Percentiles rank a stretch among this genome's conserved stretches.
Evolutionary conservation across 2,329 filamentous ascomycete genomes (phyloP).

Genomic region (Westerdykella aurantiaca): DNA sequence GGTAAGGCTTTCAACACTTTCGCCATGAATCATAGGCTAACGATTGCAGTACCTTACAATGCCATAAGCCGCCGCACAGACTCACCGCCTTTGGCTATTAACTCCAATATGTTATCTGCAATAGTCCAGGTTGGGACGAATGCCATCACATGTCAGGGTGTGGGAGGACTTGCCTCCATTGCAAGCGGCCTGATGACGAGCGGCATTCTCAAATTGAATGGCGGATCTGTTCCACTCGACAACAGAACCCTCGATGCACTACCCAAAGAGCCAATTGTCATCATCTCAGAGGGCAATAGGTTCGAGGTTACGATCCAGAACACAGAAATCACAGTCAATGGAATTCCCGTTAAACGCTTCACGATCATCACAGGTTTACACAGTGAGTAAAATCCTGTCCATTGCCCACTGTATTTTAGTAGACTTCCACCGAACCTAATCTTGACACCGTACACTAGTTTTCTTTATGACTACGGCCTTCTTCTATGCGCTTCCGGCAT

Average conservation of each 20-base stretch:
- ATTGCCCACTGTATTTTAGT: no score
- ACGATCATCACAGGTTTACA: no score
- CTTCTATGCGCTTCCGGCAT: constrained; percentile 21
- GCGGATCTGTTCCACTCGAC: constrained; percentile 10
- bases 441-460: no score
- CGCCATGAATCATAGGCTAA: neutral
- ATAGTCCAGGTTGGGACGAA: constrained; percentile 15
- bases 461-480: constrained; percentile 21
- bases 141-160: constrained; percentile 20
- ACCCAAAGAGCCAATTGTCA: constrained; percentile 8
- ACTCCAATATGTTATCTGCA: constrained; percentile 13
- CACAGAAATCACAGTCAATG: no score
- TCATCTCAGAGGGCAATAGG: no score
- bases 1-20: constrained; percentile 8
- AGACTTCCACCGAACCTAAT: no score
- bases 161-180: constrained; percentile 21
- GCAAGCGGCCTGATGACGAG: constrained; percentile 14
- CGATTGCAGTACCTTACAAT: constrained; percentile 8
- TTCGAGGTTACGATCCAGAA: no score
- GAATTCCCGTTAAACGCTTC: no score
- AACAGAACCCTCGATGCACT: constrained; percentile 12
- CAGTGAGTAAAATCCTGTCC: no score
- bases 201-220: constrained; percentile 7
- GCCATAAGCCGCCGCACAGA: constrained; percentile 7
- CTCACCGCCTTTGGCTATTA: constrained; percentile 10